Percentiles rank a stretch among this genome's conserved stretches.
Conservation (phyloP, 2,329 filamentous ascomycete species). For the Claviceps fusiformis region DNA sequence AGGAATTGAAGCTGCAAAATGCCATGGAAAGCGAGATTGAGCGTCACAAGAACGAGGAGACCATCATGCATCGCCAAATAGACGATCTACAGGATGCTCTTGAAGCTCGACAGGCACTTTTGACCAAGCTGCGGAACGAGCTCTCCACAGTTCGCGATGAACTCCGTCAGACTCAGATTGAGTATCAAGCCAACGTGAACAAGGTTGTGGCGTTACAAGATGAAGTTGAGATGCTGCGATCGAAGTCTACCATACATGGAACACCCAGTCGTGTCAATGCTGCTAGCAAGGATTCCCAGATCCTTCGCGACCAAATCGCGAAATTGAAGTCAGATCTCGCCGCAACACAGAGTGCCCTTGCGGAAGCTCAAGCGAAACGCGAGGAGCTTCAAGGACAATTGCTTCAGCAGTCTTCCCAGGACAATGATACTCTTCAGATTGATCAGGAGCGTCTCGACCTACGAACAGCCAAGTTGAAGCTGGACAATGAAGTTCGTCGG, state of each 20-base stretch:
- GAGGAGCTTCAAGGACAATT: constrained; percentile 53
- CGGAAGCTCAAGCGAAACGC: constrained; percentile 48
- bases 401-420: constrained; percentile 37
- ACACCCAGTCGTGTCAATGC: constrained; percentile 34
- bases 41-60: constrained; percentile 59
- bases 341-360: constrained; percentile 39
- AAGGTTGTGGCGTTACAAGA: constrained; percentile 59
- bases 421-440: constrained; percentile 44
- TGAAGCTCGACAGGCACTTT: constrained; percentile 47
- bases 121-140: constrained; percentile 54
- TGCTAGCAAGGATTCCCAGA: constrained; percentile 45
- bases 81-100: constrained; percentile 61
- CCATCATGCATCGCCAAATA: constrained; percentile 57
- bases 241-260: constrained; percentile 3
- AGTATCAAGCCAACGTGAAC: constrained; percentile 47
- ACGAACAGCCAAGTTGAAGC: constrained; percentile 50
- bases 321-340: constrained; percentile 47
- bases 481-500: constrained; percentile 53
- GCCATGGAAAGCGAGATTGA: constrained; percentile 58
- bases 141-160: constrained; percentile 54
- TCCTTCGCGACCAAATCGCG: constrained; percentile 48
- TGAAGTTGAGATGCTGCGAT: constrained; percentile 60
- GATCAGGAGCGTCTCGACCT: constrained; percentile 59
- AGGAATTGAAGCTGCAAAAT: constrained; percentile 54
- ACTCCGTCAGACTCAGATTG: constrained; percentile 52